Percentiles rank a stretch among this genome's conserved stretches.
These are phyloP conservation scores for Phytophthora pisi DNA, from an alignment of 352 stramenopile species.

Conservation along the genomic window DNA sequence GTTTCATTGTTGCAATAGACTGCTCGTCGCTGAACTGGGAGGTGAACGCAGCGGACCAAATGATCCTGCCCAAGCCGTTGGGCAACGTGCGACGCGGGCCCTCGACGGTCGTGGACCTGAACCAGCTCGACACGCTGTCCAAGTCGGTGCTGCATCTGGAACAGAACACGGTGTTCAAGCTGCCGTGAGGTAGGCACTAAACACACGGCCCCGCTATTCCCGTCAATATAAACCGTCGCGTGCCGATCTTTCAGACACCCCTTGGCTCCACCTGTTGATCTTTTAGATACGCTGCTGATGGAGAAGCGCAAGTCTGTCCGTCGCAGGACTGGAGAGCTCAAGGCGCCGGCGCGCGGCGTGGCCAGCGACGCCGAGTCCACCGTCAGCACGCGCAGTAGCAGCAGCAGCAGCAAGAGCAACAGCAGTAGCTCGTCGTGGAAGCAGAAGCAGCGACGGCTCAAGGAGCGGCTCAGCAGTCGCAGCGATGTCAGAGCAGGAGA, in stretches of 20 bases:
- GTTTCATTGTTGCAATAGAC: slow-evolving; percentile 33
- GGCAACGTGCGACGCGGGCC: slow-evolving; percentile 24
- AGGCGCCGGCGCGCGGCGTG: slow-evolving; percentile 6
- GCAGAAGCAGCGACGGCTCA: slow-evolving; percentile 22
- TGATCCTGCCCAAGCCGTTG: slow-evolving; percentile 58
- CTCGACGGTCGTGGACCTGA: slow-evolving; percentile 38
- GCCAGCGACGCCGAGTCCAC: slow-evolving; percentile 34
- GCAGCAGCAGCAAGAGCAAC: slow-evolving; percentile 22
- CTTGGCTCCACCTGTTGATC: slow-evolving; percentile 11
- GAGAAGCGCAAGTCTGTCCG: slow-evolving; percentile 29
- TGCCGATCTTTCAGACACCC: slow-evolving; percentile 32
- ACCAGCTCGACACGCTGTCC: slow-evolving; percentile 70
- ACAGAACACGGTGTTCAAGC: slow-evolving; percentile 69
- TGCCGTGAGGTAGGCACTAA: slow-evolving; percentile 38
- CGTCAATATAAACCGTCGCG: slow-evolving; percentile 28
- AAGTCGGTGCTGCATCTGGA: slow-evolving; percentile 77
- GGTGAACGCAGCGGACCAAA: slow-evolving; percentile 36
- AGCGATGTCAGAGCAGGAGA: background rate
- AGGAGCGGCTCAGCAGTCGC: slow-evolving; percentile 4
- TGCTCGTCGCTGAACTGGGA: slow-evolving; percentile 57
- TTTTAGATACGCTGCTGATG: slow-evolving; percentile 23
- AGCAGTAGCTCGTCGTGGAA: slow-evolving; percentile 26
- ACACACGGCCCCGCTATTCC: background rate
- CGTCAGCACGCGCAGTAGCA: slow-evolving; percentile 35
- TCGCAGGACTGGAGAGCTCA: slow-evolving; percentile 21